Evolutionary conservation across 495 filamentous ascomycete species (phyloP).

Genomic region (Penicillium crystallinum): DNA sequence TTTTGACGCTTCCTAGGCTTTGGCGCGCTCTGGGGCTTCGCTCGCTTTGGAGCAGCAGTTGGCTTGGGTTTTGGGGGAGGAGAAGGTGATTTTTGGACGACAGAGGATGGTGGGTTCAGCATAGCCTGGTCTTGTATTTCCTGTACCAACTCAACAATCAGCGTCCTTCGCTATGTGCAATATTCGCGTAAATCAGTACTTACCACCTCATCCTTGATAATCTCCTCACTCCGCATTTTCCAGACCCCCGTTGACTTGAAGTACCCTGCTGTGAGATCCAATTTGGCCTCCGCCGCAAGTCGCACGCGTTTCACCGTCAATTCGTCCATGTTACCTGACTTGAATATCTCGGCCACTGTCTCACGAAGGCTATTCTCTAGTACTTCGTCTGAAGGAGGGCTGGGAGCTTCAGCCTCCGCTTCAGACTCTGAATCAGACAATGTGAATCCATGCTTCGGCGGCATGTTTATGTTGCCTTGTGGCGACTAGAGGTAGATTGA

Average conservation of each 20-base stretch:
- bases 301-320: slow-evolving; percentile 76
- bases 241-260: slow-evolving; percentile 60
- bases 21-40: slow-evolving; percentile 15
- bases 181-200: slow-evolving; percentile 12
- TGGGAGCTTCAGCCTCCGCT: slow-evolving; percentile 2
- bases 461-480: slow-evolving; percentile 20
- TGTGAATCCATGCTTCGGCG: slow-evolving; percentile 28
- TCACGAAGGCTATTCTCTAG: slow-evolving; percentile 55
- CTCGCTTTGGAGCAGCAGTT: slow-evolving; percentile 22
- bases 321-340: slow-evolving; percentile 52
- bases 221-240: slow-evolving; percentile 72
- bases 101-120: slow-evolving; percentile 6
- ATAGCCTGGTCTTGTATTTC: slow-evolving; percentile 28
- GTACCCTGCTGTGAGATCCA: slow-evolving; percentile 63
- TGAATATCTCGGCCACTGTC: slow-evolving; percentile 53
- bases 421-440: slow-evolving; percentile 37
- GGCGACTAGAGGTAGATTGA: background rate
- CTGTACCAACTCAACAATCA: slow-evolving; percentile 14
- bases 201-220: slow-evolving; percentile 71
- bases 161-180: background rate
- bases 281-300: slow-evolving; percentile 56
- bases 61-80: slow-evolving; percentile 22
- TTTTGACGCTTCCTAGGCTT: slow-evolving; percentile 36
- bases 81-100: slow-evolving; percentile 6
- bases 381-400: slow-evolving; percentile 27